A percentile compares a stretch with the other conserved stretches of the same genome.
phyloP scores from a whole-genome alignment of 441 rosid species.

The Euphorbia corollata region DNA sequence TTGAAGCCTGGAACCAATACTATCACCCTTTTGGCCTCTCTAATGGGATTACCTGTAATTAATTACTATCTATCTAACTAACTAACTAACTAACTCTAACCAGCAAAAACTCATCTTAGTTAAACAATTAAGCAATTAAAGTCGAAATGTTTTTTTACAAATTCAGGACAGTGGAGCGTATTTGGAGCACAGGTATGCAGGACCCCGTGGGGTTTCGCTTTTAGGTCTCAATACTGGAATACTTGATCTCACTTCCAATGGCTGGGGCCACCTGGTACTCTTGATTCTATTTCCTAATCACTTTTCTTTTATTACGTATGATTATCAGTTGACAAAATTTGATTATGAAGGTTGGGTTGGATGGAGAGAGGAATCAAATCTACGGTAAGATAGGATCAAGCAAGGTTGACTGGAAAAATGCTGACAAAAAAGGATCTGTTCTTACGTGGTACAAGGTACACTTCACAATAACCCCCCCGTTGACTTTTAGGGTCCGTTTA shows the following conservation, averaged over 20 bases:
- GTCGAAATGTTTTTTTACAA: not conserved
- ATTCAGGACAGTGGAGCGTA: conserved; percentile 57
- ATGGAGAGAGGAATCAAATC: conserved; percentile 34
- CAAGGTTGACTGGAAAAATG: conserved; percentile 34
- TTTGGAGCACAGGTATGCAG: conserved; percentile 52
- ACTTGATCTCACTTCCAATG: conserved; percentile 39
- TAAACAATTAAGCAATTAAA: not conserved
- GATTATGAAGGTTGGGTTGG: conserved; percentile 36
- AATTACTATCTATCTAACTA: not conserved
- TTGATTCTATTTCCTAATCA: not conserved
- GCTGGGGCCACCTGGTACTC: conserved; percentile 47
- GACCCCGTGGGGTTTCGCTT: conserved; percentile 39
- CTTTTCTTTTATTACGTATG: not conserved
- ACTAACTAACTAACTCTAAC: not conserved
- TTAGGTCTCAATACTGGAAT: conserved; percentile 58
- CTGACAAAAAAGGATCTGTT: conserved; percentile 17
- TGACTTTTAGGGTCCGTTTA: too few species aligned
- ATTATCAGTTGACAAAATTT: not conserved
- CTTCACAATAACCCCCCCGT: too few species aligned
- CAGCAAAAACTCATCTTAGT: not conserved
- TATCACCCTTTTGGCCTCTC: conserved; percentile 30
- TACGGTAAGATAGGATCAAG: conserved; percentile 35
- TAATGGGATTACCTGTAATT: conserved; percentile 52
- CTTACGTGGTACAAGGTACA: conserved; percentile 61
- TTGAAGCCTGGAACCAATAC: conserved; percentile 41